Percentiles rank a stretch among this genome's conserved stretches.
These are phyloP conservation scores for Curvularia sp. DNA, from an alignment of 2,329 filamentous ascomycete genomes.

Conservation along the genomic window DNA sequence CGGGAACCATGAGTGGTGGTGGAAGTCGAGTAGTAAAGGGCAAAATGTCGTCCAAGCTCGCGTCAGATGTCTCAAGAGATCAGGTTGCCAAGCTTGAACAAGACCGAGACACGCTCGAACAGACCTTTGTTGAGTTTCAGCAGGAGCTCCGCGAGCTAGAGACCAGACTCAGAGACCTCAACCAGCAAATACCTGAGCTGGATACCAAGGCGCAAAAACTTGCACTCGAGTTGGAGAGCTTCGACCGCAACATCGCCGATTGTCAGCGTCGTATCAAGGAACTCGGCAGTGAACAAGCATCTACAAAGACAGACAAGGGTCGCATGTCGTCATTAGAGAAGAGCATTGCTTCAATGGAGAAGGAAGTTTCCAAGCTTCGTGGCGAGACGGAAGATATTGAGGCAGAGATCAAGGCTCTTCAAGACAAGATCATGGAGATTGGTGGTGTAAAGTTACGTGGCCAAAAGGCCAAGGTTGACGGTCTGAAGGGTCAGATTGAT, in stretches of 20 bases:
- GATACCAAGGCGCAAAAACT: constrained; percentile 94
- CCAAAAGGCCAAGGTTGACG: constrained; percentile 90
- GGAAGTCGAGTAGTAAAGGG: constrained; percentile 89
- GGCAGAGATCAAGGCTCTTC: constrained; percentile 87
- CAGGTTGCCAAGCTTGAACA: constrained; percentile 86
- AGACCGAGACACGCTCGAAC: constrained; percentile 84
- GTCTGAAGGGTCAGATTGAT: constrained; percentile 80
- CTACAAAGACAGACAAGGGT: constrained; percentile 79
- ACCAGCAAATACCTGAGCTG: constrained; percentile 79
- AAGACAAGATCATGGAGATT: constrained; percentile 98
- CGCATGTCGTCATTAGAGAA: constrained; percentile 76
- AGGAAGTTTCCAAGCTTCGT: constrained; percentile 79
- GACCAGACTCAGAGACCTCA: constrained; percentile 71
- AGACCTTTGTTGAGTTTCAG: constrained; percentile 83
- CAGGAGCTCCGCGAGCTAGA: constrained; percentile 84
- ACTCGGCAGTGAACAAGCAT: constrained; percentile 78
- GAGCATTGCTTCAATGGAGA: constrained; percentile 75
- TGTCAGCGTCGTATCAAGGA: constrained; percentile 86
- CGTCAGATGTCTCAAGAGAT: constrained; percentile 85
- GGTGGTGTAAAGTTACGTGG: constrained; percentile 90
- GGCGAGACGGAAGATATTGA: constrained; percentile 89
- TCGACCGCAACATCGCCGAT: constrained; percentile 82
- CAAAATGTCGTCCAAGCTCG: constrained; percentile 94
- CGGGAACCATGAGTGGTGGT: constrained; percentile 98
- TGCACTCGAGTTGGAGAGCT: constrained; percentile 84